Percentiles rank a stretch among this genome's conserved stretches.
phyloP scores from a whole-genome alignment of 176 grass and related monocot species.

The Triticum dicoccoides region DNA sequence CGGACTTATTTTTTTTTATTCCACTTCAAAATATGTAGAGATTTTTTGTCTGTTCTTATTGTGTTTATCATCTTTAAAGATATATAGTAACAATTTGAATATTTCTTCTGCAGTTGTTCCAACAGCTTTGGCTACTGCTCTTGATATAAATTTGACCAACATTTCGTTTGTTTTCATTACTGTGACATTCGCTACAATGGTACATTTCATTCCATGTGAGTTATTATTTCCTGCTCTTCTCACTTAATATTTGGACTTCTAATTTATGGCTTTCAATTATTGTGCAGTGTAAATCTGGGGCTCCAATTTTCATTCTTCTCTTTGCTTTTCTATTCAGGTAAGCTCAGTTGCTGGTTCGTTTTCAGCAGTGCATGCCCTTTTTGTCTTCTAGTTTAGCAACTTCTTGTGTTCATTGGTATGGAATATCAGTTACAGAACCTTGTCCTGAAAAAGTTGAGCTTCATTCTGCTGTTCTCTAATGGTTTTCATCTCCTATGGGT shows the following conservation, averaged over 20 bases:
- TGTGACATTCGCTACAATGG: conserved; percentile 99
- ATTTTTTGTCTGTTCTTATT: neutral
- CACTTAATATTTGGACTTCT: conserved; percentile 4
- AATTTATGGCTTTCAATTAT: conserved; percentile 26
- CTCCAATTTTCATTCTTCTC: conserved; percentile 91
- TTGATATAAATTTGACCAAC: conserved; percentile 98
- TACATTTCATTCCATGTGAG: conserved; percentile 41
- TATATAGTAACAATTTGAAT: conserved; percentile 22
- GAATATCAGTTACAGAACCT: conserved; percentile 4
- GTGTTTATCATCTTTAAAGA: neutral
- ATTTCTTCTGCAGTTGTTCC: conserved; percentile 76
- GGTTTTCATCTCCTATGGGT: neutral
- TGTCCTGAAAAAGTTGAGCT: conserved; percentile 16
- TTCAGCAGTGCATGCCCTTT: neutral
- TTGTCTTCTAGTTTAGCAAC: neutral
- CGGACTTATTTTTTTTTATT: neutral
- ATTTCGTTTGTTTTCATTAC: conserved; percentile 95
- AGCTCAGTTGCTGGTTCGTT: conserved; percentile 14
- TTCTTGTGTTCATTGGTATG: neutral
- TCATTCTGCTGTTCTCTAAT: neutral
- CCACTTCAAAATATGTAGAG: neutral
- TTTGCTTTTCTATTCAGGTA: conserved; percentile 99
- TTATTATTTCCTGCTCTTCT: conserved; percentile 5
- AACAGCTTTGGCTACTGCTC: conserved; percentile 86
- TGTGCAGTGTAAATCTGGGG: conserved; percentile 94